phyloP scores from a whole-genome alignment of 345 rosid species.

The Aurinia saxatilis region DNA sequence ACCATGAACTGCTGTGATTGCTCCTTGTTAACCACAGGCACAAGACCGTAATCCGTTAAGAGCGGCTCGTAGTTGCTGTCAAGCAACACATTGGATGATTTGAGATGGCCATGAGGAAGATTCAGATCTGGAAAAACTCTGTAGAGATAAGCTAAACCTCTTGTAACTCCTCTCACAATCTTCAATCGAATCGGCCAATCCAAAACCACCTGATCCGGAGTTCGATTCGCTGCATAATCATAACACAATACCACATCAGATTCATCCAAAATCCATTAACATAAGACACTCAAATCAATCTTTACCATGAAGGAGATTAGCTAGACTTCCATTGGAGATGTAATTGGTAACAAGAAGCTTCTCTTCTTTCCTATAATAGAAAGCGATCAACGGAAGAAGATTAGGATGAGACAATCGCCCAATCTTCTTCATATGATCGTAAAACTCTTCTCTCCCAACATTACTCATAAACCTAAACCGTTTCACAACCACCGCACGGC shows the following conservation, averaged over 20 bases:
- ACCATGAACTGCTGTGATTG: constrained; percentile 68
- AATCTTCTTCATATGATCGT: constrained; percentile 59
- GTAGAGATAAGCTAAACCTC: constrained; percentile 60
- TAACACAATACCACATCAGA: not conserved
- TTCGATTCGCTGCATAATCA: constrained; percentile 37
- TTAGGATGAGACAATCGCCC: constrained; percentile 68
- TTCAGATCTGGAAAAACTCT: constrained; percentile 39
- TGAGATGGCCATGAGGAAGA: constrained; percentile 79
- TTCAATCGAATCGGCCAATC: constrained; percentile 70
- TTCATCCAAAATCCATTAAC: not conserved
- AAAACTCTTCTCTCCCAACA: constrained; percentile 51
- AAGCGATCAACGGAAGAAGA: constrained; percentile 62
- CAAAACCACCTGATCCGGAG: constrained; percentile 41
- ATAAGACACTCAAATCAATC: not conserved
- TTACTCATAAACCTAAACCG: constrained; percentile 65
- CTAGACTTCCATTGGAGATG: constrained; percentile 64
- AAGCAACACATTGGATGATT: constrained; percentile 78
- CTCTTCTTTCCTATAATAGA: constrained; percentile 67
- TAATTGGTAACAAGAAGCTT: constrained; percentile 72
- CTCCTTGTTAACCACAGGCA: constrained; percentile 48
- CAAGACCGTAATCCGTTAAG: constrained; percentile 54
- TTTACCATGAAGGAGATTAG: constrained; percentile 75
- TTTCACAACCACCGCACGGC: constrained; percentile 65
- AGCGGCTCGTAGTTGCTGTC: constrained; percentile 46
- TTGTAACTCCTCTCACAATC: constrained; percentile 75